Base-by-base conservation (phyloP, 192 early-diverging fungal species). In the Backusella morwellensis region DNA sequence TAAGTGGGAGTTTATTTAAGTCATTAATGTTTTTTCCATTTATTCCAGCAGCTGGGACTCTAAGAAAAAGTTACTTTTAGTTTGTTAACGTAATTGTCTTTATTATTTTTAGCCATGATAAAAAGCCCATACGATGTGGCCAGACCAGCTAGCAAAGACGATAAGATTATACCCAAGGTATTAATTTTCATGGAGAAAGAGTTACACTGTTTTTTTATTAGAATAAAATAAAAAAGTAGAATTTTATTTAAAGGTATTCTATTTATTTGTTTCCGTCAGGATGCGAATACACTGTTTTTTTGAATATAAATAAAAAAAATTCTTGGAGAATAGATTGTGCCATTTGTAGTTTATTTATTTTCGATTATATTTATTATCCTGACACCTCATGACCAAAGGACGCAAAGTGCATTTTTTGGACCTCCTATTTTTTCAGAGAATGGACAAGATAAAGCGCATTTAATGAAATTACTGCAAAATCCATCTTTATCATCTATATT, bases 401-500 rank as follows among this genome's bases (percentile, higher is more conserved):
- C 4, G 41, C 38, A 26, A 4, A 74, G 35, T 40, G 75, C 47
- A 21, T 76, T 76, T 26, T 70, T 76, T n/a, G 75, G 75, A 1
- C 69, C 69, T 34, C 42, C 26, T 34, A 70, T 68, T 26, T 76
- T 76, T 38, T 70, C 68, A 23, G 47, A 36, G 29, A 47, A 76
- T 42, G 68, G 14, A 23, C 68, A 70, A 69, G 35, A 44, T 15
- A 70, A 8, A 38, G 50, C 54, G 41, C 21, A 40, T 0, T 38
- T 35, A 42, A 80, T 36, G 38, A 76, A 76, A 8, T 54, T 23
- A 3, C 29, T 41, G 38, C 68, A 80, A 35, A 50, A 66, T 23
- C 29, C 67, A 59, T 80, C 42, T 36, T 34, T 29, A 50, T 80
- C 79, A 26, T 68, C 67, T 72, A 71, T 44, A 4, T 12, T 35